A percentile compares a stretch with the other conserved stretches of the same genome.
Evolutionary conservation across 2,329 filamentous ascomycete genomes (phyloP).

Genomic region (Aspergillus unguis): DNA sequence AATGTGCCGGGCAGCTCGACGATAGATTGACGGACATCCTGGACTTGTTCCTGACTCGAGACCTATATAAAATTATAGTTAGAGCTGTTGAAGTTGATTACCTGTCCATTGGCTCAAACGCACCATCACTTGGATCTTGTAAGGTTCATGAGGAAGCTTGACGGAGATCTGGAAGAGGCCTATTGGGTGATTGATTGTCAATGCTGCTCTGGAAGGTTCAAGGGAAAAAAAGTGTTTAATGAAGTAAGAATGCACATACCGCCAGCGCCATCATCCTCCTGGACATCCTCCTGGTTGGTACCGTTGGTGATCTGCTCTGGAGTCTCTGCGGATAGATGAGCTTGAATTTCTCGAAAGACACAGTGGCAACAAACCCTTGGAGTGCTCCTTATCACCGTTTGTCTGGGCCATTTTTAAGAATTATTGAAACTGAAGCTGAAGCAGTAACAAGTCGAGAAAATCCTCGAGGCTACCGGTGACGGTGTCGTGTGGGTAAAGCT

Average conservation of each 20-base stretch:
- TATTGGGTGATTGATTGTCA: slow-evolving; percentile 15
- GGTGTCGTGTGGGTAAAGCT: slow-evolving; percentile 2
- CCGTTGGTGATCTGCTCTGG: slow-evolving; percentile 36
- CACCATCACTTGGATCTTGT: slow-evolving; percentile 83
- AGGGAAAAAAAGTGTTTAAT: no score
- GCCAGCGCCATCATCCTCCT: slow-evolving; percentile 36
- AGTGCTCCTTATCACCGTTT: slow-evolving; percentile 39
- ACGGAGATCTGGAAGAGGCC: slow-evolving; percentile 70
- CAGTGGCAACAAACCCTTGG: slow-evolving; percentile 33
- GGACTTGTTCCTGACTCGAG: slow-evolving; percentile 89
- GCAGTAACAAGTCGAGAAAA: neutral
- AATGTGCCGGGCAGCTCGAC: slow-evolving; percentile 90
- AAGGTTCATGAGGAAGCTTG: slow-evolving; percentile 73
- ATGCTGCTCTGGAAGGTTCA: no score
- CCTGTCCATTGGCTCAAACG: slow-evolving; percentile 31
- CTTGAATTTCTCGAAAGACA: slow-evolving; percentile 8
- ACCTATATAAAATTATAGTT: slow-evolving; percentile 53
- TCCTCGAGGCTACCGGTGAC: neutral
- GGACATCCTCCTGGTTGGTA: slow-evolving; percentile 30
- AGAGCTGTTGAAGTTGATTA: slow-evolving; percentile 14
- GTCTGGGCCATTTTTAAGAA: slow-evolving; percentile 37
- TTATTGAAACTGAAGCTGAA: slow-evolving; percentile 9
- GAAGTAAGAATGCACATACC: slow-evolving; percentile 25
- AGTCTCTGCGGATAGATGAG: slow-evolving; percentile 30
- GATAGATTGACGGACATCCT: slow-evolving; percentile 94